Evolutionary conservation across 192 early-diverging fungal genomes (phyloP), one percentile per base, ranked within the genome.

Genomic region (Backusella parvicylindrica): DNA sequence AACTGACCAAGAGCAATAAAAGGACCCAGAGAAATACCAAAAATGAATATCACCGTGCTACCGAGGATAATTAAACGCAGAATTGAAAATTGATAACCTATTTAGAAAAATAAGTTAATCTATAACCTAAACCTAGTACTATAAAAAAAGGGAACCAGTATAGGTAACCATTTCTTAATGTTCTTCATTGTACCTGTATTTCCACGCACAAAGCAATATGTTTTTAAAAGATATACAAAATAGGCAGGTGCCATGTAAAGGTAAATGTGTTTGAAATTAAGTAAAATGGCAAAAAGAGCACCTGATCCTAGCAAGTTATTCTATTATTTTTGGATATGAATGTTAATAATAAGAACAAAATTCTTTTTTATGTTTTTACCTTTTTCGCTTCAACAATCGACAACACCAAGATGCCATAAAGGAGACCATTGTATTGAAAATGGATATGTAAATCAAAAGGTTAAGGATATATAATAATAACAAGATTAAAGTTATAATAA

Each of bases 251-350:
- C 90, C 49, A 94, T 84, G 84, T 94, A 94, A 56, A 97, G 85
- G 79, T 93, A 99, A 43, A 99, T 98, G 72, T 99, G 97, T 86
- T 99, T 99, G 81, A 98, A 97, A 87, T 97, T 97, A 75, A 99
- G 82, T 40, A 98, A 81, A 5, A 87, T 86, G 8, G 97, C 95
- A 90, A 98, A 99, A 72, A 91, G 67, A 15, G 90, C 79, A 13
- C 91, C 97, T 1, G 89, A 94, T 43, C 86, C 64, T 21, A 95
- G 75, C 70, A 86, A 76, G 18, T 86, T 80, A 38, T 87, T 83
- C 89, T 94, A 71, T 21, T 28, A 21, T 12, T n/a, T 13, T 26
- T 56, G 53, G n/a, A n/a, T n/a, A n/a, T n/a, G n/a, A n/a, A n/a
- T n/a, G n/a, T n/a, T n/a, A n/a, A n/a, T n/a, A n/a, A n/a, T n/a